These are phyloP conservation scores for Citrus medica DNA, from an alignment of 345 rosid species.

Conservation along the genomic window DNA sequence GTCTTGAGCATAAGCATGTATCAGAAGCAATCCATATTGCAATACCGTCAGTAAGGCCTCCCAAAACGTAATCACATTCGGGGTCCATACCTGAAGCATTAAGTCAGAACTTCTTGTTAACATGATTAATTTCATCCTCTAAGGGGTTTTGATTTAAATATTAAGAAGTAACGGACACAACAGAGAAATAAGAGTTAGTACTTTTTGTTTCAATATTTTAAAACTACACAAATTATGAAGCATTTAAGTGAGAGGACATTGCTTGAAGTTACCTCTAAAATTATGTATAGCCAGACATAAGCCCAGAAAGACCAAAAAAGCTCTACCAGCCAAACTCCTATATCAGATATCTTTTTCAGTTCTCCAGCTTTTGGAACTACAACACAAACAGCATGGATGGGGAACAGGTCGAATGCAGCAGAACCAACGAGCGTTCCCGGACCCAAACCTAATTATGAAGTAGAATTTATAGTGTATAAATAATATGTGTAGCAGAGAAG, in stretches of 20 bases:
- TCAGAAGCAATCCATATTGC: constrained; percentile 69
- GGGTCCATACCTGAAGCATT: constrained; percentile 79
- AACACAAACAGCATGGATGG: constrained; percentile 96
- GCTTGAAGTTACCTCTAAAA: constrained; percentile 60
- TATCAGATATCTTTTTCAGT: constrained; percentile 87
- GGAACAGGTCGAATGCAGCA: constrained; percentile 97
- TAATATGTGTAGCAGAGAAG: background rate
- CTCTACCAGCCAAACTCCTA: constrained; percentile 95
- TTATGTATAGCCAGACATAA: constrained; percentile 90
- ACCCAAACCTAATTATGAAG: constrained; percentile 61
- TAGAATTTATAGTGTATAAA: background rate
- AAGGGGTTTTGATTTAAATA: background rate
- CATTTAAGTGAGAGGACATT: background rate
- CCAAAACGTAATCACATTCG: constrained; percentile 74
- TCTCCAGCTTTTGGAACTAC: constrained; percentile 94
- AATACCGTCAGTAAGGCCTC: constrained; percentile 86
- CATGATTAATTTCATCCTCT: background rate
- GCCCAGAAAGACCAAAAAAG: constrained; percentile 99
- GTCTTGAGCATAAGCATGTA: constrained; percentile 91
- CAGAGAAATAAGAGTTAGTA: background rate
- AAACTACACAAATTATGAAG: background rate
- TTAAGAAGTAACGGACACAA: too few relatives aligned
- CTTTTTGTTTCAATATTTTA: background rate
- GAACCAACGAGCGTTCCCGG: constrained; percentile 99
- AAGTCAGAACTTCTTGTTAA: constrained; percentile 11